A percentile compares a stretch with the other conserved stretches of the same genome.
Conservation (phyloP, 345 rosid species). For the Crucihimalaya himalaica region DNA sequence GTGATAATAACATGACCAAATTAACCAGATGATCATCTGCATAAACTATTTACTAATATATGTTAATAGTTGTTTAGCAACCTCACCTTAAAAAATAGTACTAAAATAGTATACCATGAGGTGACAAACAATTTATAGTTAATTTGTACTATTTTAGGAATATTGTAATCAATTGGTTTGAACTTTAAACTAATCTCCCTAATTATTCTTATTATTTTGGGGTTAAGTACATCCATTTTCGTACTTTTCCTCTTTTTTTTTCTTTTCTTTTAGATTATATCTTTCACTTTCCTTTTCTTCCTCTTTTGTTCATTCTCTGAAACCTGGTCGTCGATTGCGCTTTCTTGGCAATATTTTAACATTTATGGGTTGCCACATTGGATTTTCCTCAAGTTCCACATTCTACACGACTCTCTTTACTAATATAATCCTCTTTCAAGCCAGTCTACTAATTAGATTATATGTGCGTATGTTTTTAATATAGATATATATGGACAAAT, state of each 20-base stretch:
- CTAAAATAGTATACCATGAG: background rate
- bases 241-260: background rate
- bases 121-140: background rate
- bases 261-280: background rate
- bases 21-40: background rate
- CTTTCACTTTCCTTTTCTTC: background rate
- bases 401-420: conserved; percentile 15
- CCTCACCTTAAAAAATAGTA: background rate
- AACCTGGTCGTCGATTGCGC: conserved; percentile 12
- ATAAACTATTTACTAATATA: too few species aligned
- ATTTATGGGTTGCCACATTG: conserved; percentile 10
- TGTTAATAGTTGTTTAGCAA: background rate
- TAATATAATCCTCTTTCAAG: conserved; percentile 4
- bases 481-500: conserved; percentile 27
- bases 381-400: conserved; percentile 23
- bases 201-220: background rate
- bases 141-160: background rate
- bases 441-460: background rate
- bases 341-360: conserved; percentile 18
- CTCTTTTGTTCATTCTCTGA: conserved; percentile 5
- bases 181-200: conserved; percentile 7
- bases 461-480: background rate
- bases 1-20: too few species aligned
- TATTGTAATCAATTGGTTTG: background rate
- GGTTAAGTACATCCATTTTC: background rate